A percentile compares a stretch with the other conserved stretches of the same genome.
Conservation (phyloP, 139 green algal genomes). For the Auxenochlorella pyrenoidosa region DNA sequence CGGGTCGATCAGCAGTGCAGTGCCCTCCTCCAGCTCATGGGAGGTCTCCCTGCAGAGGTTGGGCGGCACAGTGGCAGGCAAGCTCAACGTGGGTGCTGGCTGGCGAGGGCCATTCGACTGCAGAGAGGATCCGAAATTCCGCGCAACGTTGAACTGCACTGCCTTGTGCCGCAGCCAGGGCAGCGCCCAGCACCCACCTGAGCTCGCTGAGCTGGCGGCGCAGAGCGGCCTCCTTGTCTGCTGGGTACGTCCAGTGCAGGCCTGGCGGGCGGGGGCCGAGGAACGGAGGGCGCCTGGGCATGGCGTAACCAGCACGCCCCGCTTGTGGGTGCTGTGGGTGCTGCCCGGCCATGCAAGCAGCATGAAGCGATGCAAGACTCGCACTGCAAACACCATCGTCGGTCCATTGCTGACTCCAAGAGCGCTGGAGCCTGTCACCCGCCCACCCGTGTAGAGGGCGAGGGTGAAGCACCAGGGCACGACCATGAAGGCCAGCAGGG, state of each 20-base stretch:
- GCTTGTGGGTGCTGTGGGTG: no score
- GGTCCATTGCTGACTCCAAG: no score
- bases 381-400: not conserved
- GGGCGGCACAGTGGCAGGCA: not conserved
- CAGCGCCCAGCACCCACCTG: not conserved
- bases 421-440: no score
- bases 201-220: constrained; percentile 14
- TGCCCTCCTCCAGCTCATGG: not conserved
- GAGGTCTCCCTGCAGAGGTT: not conserved
- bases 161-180: no score
- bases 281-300: not conserved
- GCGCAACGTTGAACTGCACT: no score
- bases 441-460: constrained; percentile 51
- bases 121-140: no score
- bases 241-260: constrained; percentile 62
- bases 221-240: constrained; percentile 41
- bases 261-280: not conserved
- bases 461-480: constrained; percentile 59
- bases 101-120: no score
- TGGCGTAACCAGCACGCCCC: no score
- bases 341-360: not conserved
- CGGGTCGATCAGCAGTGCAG: not conserved
- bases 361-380: not conserved
- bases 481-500: constrained; percentile 47
- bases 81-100: no score